Percentiles rank a stretch among this genome's conserved stretches.
Evolutionary conservation across 164 flowering plant species (phyloP).

Genomic region (Euptelea pleiosperma): DNA sequence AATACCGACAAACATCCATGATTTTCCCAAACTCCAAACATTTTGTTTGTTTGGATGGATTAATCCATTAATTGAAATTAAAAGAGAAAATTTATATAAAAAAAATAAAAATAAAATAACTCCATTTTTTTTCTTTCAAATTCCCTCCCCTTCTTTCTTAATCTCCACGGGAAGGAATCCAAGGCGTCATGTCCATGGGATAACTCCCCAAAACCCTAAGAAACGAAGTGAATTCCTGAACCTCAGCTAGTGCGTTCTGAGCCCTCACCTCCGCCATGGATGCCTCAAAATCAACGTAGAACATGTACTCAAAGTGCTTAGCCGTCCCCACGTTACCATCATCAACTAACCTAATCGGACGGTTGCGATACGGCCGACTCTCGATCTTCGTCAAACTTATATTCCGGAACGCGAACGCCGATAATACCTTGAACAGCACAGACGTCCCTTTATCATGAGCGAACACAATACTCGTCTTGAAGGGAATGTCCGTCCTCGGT

Average conservation of each 20-base stretch:
- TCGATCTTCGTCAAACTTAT: constrained; percentile 59
- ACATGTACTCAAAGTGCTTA: constrained; percentile 74
- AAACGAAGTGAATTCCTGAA: constrained; percentile 57
- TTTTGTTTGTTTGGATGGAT: no score
- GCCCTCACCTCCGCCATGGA: constrained; percentile 83
- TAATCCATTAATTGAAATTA: neutral
- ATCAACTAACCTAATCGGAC: constrained; percentile 39
- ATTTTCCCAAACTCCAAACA: no score
- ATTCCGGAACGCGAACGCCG: constrained; percentile 44
- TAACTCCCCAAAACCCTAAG: constrained; percentile 49
- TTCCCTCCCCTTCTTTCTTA: no score
- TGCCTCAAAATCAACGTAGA: constrained; percentile 78
- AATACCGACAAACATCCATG: no score
- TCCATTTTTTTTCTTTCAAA: neutral
- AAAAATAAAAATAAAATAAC: neutral
- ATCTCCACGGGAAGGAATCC: constrained; percentile 28
- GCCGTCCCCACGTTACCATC: constrained; percentile 42
- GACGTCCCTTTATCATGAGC: constrained; percentile 49
- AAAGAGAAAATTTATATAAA: neutral
- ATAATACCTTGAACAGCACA: constrained; percentile 47
- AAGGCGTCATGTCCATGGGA: constrained; percentile 55
- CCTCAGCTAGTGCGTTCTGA: constrained; percentile 64
- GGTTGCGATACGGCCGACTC: constrained; percentile 44
- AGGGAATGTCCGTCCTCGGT: constrained; percentile 44
- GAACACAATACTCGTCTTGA: constrained; percentile 61